phyloP scores from a whole-genome alignment of 202 grass and related monocot species.

The Alloteropsis angusta region DNA sequence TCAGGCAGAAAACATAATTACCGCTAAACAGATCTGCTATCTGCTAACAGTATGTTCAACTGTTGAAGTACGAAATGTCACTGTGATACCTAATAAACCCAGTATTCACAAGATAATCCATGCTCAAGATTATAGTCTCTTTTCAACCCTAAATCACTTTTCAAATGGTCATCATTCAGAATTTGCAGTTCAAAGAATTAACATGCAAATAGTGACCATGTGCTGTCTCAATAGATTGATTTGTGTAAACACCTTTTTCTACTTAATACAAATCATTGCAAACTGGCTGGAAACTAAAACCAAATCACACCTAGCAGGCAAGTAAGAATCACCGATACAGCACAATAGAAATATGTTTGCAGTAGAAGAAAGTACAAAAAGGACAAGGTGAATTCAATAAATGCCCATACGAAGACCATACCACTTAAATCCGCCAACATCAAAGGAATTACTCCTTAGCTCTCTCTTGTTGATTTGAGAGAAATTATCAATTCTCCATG shows the following conservation, averaged over 20 bases:
- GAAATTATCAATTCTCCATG: conserved; percentile 93
- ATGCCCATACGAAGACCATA: conserved; percentile 23
- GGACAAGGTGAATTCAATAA: background rate
- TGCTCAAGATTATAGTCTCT: background rate
- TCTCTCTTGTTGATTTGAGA: conserved; percentile 97
- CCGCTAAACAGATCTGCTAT: background rate
- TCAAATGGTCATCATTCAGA: background rate
- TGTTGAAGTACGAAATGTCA: background rate
- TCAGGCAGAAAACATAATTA: background rate
- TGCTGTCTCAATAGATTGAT: background rate
- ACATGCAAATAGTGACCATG: background rate
- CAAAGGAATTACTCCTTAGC: conserved; percentile 78
- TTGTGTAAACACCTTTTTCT: background rate
- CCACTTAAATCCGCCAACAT: conserved; percentile 97
- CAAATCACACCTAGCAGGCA: background rate
- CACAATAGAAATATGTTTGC: background rate
- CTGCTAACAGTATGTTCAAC: background rate
- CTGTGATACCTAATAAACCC: background rate
- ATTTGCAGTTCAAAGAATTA: background rate
- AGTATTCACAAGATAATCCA: background rate
- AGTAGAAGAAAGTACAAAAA: background rate
- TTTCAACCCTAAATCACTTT: background rate
- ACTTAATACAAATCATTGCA: background rate
- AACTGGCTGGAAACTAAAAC: background rate
- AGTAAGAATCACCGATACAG: conserved; percentile 8